Base-by-base conservation (phyloP, 1,284 basidiomycete genomes). In the Puccinia horiana region DNA sequence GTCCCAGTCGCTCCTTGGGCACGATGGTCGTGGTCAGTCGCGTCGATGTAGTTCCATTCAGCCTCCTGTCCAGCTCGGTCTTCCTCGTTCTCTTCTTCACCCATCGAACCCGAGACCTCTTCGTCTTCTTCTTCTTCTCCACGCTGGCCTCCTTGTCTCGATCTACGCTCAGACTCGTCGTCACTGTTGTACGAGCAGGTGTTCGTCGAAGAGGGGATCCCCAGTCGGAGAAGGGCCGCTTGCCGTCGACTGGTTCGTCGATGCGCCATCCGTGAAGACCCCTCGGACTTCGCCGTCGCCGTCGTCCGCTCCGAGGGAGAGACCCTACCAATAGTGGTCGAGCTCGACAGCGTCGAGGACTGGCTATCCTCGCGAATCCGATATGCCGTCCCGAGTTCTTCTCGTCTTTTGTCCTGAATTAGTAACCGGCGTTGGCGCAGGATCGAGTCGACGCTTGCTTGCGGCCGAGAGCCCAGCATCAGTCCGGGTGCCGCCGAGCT, bases 31-130 rank as follows among this genome's bases (percentile, higher is more conserved):
- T 75, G 80, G 75, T 82, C 80, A 12, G 49, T 82, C 47, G 56
- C 40, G 37, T 82, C 80, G 16, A 82, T 82, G 70, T 82, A 82
- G 67, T 82, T 61, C 80, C 80, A 82, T n/a, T 47, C 47, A 8
- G 56, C 54, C 26, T 78, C 76, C n/a, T 35, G 29, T 0, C 32
- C 32, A n/a, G n/a, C 6, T 12, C 47, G n/a, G 18, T 76, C 73
- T 40, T 58, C 52, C 32, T 29, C 54, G 3, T 54, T 37, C 12
- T 73, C 79, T 44, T 69, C 26, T 61, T 54, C n/a, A 11, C 49
- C 49, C 58, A 6, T 12, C 44, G 65, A 37, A 2, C 61, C 61
- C 20, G n/a, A 6, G 32, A 18, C 8, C 3, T 26, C 35, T 14
- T 52, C 11, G 49, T 42, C 4, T 29, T 49, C 74, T 58, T 58